A percentile compares a stretch with the other conserved stretches of the same genome.
These are phyloP conservation scores for Wickerhamomyces bovis DNA, from an alignment of 805 yeast genomes.

Conservation along the genomic window DNA sequence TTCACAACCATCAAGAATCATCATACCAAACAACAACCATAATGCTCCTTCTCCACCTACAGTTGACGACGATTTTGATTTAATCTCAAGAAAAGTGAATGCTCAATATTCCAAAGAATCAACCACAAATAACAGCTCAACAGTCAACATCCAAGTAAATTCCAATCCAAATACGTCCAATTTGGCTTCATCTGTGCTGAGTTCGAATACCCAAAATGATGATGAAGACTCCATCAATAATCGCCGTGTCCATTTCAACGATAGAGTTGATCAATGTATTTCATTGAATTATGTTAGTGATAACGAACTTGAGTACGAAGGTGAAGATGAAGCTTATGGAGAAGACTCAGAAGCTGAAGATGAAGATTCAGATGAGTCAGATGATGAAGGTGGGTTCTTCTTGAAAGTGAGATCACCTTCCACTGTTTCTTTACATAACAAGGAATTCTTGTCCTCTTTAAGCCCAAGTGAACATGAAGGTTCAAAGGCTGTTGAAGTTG, in stretches of 20 bases:
- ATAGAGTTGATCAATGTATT: slow-evolving; percentile 90
- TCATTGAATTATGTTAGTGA: slow-evolving; percentile 39
- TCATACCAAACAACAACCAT: slow-evolving; percentile 15
- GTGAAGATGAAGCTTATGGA: slow-evolving; percentile 9
- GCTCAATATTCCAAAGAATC: slow-evolving; percentile 18
- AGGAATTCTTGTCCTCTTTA: slow-evolving; percentile 8
- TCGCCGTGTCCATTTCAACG: slow-evolving; percentile 88
- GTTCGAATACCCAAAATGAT: not conserved
- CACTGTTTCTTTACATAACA: slow-evolving; percentile 24
- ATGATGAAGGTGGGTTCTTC: slow-evolving; percentile 67
- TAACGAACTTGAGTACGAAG: slow-evolving; percentile 24
- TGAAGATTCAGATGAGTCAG: slow-evolving; percentile 35
- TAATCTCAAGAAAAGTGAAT: slow-evolving; percentile 21
- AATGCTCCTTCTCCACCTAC: slow-evolving; percentile 21
- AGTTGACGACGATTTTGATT: slow-evolving; percentile 23
- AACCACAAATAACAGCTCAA: not conserved
- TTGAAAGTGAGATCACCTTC: slow-evolving; percentile 45
- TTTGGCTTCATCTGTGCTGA: not conserved
- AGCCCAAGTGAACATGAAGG: not conserved
- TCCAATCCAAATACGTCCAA: not conserved
- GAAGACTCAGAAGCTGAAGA: slow-evolving; percentile 23
- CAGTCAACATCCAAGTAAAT: not conserved
- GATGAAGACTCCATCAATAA: not conserved
- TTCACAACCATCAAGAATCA: slow-evolving; percentile 40
- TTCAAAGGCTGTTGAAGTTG: not conserved